A percentile compares a stretch with the other conserved stretches of the same genome.
Evolutionary conservation across 169 alveolate species (phyloP).

Genomic region (Eimeria praecox): DNA sequence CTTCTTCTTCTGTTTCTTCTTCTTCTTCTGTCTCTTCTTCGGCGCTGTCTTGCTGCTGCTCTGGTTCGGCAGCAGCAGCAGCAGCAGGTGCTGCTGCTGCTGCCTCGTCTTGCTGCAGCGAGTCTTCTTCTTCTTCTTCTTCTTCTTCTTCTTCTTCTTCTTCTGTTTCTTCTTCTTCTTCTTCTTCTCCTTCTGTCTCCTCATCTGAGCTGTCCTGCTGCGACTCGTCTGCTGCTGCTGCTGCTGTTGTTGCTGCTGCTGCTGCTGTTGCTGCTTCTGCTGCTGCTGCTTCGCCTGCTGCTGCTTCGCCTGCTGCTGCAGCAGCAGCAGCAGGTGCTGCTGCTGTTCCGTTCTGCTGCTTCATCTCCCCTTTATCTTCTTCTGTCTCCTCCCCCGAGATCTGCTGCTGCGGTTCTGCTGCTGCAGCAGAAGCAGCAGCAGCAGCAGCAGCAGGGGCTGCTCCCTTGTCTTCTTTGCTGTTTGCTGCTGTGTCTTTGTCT

Average conservation of each 20-base stretch:
- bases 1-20: not conserved
- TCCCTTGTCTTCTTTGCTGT: not conserved
- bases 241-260: too few species aligned
- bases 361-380: not conserved
- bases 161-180: not conserved
- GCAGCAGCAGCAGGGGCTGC: not conserved
- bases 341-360: not conserved
- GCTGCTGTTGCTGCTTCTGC: too few species aligned
- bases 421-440: too few species aligned
- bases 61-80: not conserved
- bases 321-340: too few species aligned
- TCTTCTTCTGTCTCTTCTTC: slow-evolving; percentile 1
- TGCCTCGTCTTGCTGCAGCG: too few species aligned
- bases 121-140: not conserved
- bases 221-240: not conserved
- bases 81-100: slow-evolving; percentile 3
- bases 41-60: not conserved
- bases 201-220: not conserved
- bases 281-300: not conserved
- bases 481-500: not conserved
- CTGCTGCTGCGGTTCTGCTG: not conserved
- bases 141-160: not conserved
- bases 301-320: not conserved
- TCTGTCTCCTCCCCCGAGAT: not conserved
- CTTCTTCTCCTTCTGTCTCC: not conserved